Evolutionary conservation across 1,139 yeast species (phyloP).

Genomic region (Entelexis sorbosivorans): DNA sequence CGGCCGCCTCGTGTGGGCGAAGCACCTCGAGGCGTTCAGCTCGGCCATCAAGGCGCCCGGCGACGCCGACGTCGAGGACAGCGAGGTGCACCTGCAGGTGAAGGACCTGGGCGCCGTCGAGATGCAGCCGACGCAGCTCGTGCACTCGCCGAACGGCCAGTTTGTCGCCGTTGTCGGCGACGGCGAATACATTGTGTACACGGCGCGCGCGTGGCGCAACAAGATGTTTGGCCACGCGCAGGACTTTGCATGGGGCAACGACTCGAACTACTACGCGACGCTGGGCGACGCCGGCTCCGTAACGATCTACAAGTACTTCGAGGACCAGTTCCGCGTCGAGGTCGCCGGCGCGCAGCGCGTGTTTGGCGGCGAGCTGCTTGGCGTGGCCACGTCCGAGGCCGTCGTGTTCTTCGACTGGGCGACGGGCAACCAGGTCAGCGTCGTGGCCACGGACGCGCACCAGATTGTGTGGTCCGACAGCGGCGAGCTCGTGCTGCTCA

Average conservation of each 20-base stretch:
- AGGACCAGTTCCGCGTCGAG: slow-evolving; percentile 45
- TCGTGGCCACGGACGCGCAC: slow-evolving; percentile 58
- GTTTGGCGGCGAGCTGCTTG: slow-evolving; percentile 77
- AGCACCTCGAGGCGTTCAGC: slow-evolving; percentile 80
- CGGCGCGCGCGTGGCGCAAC: slow-evolving; percentile 97
- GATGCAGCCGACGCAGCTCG: slow-evolving; percentile 74
- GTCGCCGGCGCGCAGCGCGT: slow-evolving; percentile 69
- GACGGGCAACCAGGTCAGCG: slow-evolving; percentile 66
- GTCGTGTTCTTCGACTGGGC: slow-evolving; percentile 93
- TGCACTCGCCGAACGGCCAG: slow-evolving; percentile 94
- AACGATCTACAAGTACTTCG: slow-evolving; percentile 70
- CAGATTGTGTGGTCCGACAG: slow-evolving; percentile 89
- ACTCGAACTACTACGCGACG: slow-evolving; percentile 76
- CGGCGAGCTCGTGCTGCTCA: slow-evolving; percentile 75
- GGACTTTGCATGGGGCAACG: slow-evolving; percentile 93
- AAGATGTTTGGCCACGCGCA: slow-evolving; percentile 83
- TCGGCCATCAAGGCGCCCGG: slow-evolving; percentile 54
- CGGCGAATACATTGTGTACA: slow-evolving; percentile 91
- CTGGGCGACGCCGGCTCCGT: slow-evolving; percentile 59
- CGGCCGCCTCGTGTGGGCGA: slow-evolving; percentile 84
- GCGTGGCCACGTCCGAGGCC: slow-evolving; percentile 67
- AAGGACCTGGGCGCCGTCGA: slow-evolving; percentile 90
- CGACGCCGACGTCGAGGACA: slow-evolving; percentile 38
- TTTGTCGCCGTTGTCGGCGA: slow-evolving; percentile 96
- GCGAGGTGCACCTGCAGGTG: slow-evolving; percentile 40